A percentile compares a stretch with the other conserved stretches of the same genome.
Evolutionary conservation across 305 asterid genomes (phyloP).

Genomic region (Rubia balearica): DNA sequence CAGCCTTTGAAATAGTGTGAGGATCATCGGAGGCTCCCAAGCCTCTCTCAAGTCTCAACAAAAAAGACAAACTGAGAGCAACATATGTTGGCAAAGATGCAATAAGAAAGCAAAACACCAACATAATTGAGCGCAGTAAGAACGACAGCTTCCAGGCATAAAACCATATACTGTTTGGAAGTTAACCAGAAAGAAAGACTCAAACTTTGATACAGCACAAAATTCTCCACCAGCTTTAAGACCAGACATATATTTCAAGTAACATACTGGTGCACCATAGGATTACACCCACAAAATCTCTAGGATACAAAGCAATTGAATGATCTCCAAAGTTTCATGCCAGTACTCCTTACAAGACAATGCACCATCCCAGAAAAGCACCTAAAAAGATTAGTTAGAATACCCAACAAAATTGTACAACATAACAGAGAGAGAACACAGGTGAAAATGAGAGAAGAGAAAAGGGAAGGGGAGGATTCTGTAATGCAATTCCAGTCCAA

Average conservation of each 20-base stretch:
- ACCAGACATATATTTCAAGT: background rate
- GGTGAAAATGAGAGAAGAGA: background rate
- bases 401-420: background rate
- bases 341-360: conserved; percentile 3
- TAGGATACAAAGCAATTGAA: background rate
- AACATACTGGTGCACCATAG: background rate
- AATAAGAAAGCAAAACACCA: background rate
- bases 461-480: background rate
- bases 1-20: too few species aligned
- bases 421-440: background rate
- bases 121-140: background rate
- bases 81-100: background rate
- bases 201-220: background rate
- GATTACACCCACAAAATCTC: background rate
- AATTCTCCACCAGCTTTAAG: background rate
- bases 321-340: background rate
- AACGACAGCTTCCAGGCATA: background rate
- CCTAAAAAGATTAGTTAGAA: background rate
- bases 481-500: conserved; percentile 8
- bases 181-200: background rate
- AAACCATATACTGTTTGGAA: background rate
- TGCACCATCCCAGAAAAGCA: conserved; percentile 3
- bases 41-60: too few species aligned
- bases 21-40: too few species aligned
- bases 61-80: background rate